Conservation (phyloP, 495 filamentous ascomycete species). For the Penicillium tannophilum region DNA sequence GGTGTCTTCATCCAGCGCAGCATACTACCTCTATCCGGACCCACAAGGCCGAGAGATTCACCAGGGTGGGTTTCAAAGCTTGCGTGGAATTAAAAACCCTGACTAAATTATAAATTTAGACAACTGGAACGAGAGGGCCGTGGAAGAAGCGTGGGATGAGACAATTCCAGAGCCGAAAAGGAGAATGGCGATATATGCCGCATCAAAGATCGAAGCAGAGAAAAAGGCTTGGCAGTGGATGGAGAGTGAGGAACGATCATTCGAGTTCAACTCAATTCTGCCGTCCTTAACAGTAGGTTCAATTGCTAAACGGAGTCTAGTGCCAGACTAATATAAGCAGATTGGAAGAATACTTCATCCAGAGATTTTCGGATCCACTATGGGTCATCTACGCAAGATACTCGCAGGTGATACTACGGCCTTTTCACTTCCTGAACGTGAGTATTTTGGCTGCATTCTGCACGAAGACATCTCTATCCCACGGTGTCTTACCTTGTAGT, state of each 20-base stretch:
- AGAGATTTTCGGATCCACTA: constrained; percentile 27
- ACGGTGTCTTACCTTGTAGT: background rate
- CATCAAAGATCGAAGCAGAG: constrained; percentile 59
- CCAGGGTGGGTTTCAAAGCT: background rate
- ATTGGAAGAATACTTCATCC: constrained; percentile 35
- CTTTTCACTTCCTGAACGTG: constrained; percentile 4
- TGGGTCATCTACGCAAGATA: constrained; percentile 22
- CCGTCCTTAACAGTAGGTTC: constrained; percentile 43
- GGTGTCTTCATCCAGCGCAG: constrained; percentile 53
- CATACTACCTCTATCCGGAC: constrained; percentile 30
- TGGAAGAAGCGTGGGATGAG: constrained; percentile 43
- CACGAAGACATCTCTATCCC: too few species aligned
- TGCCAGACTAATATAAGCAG: constrained; percentile 6
- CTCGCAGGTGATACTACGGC: constrained; percentile 24
- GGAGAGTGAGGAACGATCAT: constrained; percentile 47
- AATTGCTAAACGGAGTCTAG: background rate
- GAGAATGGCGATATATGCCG: constrained; percentile 50
- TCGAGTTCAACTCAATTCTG: constrained; percentile 53
- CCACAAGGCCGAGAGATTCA: constrained; percentile 8
- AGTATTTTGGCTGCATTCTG: background rate
- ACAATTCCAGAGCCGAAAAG: constrained; percentile 10
- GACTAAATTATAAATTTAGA: constrained; percentile 9
- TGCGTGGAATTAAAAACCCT: background rate
- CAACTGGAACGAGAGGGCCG: constrained; percentile 49
- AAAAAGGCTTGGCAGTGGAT: constrained; percentile 55